Conservation (phyloP, 805 yeast species). For the Dipodascus albidus region DNA sequence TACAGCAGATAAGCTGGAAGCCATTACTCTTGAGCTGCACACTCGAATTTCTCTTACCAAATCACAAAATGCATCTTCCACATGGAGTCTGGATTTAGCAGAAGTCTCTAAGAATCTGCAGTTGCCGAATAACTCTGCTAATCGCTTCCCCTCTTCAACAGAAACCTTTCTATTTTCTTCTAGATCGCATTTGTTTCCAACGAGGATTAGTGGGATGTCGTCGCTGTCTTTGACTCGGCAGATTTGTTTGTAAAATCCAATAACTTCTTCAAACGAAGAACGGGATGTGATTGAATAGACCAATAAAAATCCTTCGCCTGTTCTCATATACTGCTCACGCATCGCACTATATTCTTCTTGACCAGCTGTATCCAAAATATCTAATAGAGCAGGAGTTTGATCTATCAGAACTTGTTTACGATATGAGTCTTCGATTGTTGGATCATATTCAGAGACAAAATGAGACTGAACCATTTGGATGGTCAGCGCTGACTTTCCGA, state of each 20-base stretch:
- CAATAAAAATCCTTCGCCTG: conserved; percentile 86
- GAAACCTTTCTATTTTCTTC: conserved; percentile 69
- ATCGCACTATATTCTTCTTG: conserved; percentile 93
- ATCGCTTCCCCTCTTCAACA: conserved; percentile 71
- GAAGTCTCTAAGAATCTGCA: conserved; percentile 72
- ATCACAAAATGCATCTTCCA: conserved; percentile 71
- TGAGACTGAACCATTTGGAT: conserved; percentile 91
- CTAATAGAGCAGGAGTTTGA: conserved; percentile 63
- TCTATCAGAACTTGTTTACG: conserved; percentile 82
- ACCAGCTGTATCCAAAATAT: conserved; percentile 95
- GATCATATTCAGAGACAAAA: conserved; percentile 96
- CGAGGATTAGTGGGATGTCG: conserved; percentile 69
- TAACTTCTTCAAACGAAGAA: conserved; percentile 74
- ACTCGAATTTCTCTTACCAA: conserved; percentile 21
- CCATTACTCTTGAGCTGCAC: background rate
- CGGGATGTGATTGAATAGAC: conserved; percentile 80
- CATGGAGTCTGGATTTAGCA: conserved; percentile 85
- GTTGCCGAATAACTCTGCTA: conserved; percentile 50
- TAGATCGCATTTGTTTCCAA: conserved; percentile 83
- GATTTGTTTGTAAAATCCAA: conserved; percentile 68
- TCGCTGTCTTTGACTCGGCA: conserved; percentile 46
- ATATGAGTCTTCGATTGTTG: conserved; percentile 72
- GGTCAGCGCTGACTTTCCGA: conserved; percentile 93
- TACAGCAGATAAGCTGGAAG: background rate
- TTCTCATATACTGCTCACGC: conserved; percentile 91